Evolutionary conservation across 768 basidiomycete genomes (phyloP).

Genomic region (Leccinum incarnatum): DNA sequence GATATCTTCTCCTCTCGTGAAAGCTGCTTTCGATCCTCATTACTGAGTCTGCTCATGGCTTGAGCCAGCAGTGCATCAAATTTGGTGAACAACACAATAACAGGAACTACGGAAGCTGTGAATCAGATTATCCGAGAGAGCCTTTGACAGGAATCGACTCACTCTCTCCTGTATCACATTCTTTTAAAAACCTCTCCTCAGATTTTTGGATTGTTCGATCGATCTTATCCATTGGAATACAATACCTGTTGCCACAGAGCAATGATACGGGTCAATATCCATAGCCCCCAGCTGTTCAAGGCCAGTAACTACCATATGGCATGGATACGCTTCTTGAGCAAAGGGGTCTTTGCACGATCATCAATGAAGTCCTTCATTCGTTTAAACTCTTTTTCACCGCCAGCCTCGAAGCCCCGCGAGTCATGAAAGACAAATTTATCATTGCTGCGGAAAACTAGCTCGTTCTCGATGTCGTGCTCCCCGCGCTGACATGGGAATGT

Average conservation of each 20-base stretch:
- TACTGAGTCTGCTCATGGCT: neutral
- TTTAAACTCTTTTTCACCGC: neutral
- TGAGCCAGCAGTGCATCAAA: slow-evolving; percentile 4
- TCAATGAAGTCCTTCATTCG: neutral
- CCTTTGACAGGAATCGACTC: neutral
- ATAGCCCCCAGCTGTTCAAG: neutral
- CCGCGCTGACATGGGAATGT: neutral
- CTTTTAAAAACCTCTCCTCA: neutral
- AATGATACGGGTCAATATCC: too few species aligned
- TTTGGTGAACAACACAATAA: slow-evolving; percentile 10
- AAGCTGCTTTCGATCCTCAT: neutral
- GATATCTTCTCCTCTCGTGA: neutral
- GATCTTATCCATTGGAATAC: neutral
- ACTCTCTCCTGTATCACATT: neutral
- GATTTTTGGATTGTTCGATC: neutral
- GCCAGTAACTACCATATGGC: neutral
- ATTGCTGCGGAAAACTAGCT: neutral
- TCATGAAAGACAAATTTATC: neutral
- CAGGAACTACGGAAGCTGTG: neutral
- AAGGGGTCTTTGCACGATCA: neutral
- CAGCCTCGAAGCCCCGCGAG: neutral
- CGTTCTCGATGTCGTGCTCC: neutral
- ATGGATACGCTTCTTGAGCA: neutral
- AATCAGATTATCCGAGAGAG: neutral
- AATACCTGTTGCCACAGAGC: neutral